phyloP scores from a whole-genome alignment of 306 rosid species.

The Quercus aquifolioides region DNA sequence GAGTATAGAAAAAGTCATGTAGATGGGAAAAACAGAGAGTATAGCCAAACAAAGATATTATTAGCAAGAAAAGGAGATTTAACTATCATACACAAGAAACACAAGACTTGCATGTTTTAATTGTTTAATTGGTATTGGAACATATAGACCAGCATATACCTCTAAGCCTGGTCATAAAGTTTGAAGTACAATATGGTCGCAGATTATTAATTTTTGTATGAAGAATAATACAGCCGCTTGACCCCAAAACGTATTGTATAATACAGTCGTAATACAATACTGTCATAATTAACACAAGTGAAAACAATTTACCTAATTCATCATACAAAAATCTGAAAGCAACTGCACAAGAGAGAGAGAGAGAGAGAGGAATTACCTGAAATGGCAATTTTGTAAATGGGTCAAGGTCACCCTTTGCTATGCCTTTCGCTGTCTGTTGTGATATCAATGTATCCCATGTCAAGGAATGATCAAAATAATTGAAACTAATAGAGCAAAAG shows the following conservation, averaged over 20 bases:
- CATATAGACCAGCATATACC: neutral
- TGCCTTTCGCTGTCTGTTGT: conserved; percentile 67
- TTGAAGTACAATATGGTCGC: neutral
- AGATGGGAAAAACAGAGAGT: neutral
- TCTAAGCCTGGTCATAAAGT: neutral
- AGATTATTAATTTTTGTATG: neutral
- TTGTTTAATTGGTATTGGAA: neutral
- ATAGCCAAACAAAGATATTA: neutral
- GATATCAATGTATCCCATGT: conserved; percentile 59
- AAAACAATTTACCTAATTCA: conserved; percentile 9
- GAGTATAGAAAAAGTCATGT: neutral
- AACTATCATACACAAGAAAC: neutral
- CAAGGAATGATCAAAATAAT: conserved; percentile 43
- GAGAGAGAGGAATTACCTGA: conserved; percentile 47
- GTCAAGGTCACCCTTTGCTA: conserved; percentile 88
- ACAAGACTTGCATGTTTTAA: neutral
- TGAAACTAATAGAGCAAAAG: conserved; percentile 20
- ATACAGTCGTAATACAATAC: too few relatives aligned
- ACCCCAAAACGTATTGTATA: too few relatives aligned
- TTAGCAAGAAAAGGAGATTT: neutral
- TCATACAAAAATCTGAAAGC: neutral
- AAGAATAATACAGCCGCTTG: too few relatives aligned
- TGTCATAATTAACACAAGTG: neutral
- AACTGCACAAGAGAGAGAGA: neutral
- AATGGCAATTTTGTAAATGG: conserved; percentile 81